These are phyloP conservation scores for Suhomyces kilbournensis DNA, from an alignment of 805 yeast species.

Conservation along the genomic window DNA sequence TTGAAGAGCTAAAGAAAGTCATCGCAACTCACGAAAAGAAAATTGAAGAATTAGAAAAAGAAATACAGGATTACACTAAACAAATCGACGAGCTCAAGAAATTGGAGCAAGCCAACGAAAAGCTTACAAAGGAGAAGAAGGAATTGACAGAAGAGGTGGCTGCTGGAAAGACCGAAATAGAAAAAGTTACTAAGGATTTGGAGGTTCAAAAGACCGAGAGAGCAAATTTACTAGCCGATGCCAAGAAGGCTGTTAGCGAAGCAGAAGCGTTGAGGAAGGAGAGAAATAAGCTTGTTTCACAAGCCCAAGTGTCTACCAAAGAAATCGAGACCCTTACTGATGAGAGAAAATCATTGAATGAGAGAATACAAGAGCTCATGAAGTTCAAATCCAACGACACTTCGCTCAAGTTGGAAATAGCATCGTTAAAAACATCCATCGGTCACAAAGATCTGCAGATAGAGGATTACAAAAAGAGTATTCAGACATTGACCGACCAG, in stretches of 20 bases:
- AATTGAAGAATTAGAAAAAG: neutral
- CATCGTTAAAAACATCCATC: constrained; percentile 43
- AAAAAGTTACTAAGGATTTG: neutral
- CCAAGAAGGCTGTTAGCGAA: neutral
- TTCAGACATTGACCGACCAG: constrained; percentile 28
- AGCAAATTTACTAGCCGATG: neutral
- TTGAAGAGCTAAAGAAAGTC: constrained; percentile 7
- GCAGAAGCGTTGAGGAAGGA: neutral
- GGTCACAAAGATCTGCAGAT: constrained; percentile 44
- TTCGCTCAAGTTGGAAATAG: constrained; percentile 47
- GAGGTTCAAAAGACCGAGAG: neutral
- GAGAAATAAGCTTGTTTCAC: constrained; percentile 1
- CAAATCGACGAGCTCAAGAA: constrained; percentile 3
- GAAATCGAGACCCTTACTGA: constrained; percentile 24
- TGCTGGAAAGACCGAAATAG: neutral
- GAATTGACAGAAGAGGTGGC: neutral
- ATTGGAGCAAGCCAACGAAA: constrained; percentile 11
- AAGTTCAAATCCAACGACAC: constrained; percentile 38
- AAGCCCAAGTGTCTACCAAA: constrained; percentile 8
- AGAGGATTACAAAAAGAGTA: constrained; percentile 32
- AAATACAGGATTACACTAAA: neutral
- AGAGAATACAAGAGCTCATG: constrained; percentile 26
- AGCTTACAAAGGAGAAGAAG: constrained; percentile 6
- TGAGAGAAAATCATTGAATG: constrained; percentile 41
- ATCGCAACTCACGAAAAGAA: constrained; percentile 1